Evolutionary conservation across 441 rosid species (phyloP).

Genomic region (Raphanus hybrid): DNA sequence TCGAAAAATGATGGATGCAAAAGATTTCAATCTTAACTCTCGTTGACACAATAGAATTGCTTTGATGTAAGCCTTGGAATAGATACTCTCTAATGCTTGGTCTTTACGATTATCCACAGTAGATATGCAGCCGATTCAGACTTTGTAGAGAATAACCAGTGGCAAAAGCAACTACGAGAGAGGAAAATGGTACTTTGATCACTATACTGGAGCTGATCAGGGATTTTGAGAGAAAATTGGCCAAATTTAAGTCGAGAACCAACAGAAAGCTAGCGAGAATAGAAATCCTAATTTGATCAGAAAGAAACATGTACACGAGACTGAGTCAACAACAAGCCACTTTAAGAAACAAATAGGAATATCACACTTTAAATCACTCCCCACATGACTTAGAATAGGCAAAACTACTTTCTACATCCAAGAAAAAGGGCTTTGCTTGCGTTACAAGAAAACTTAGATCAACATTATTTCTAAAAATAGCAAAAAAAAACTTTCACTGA

Average conservation of each 20-base stretch:
- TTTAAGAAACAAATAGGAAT: too few relatives aligned
- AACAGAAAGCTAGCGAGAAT: too few relatives aligned
- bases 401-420: background rate
- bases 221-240: too few relatives aligned
- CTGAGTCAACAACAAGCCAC: too few relatives aligned
- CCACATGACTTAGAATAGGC: too few relatives aligned
- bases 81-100: background rate
- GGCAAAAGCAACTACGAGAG: background rate
- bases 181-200: background rate
- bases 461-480: too few relatives aligned
- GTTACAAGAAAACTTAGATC: conserved; percentile 2
- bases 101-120: background rate
- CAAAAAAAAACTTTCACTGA: too few relatives aligned
- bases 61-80: background rate
- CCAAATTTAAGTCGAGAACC: too few relatives aligned
- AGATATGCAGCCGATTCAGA: background rate
- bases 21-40: too few relatives aligned
- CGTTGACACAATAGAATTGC: background rate
- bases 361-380: too few relatives aligned
- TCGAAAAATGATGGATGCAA: too few relatives aligned
- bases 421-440: background rate
- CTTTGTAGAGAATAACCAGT: background rate
- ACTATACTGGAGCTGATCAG: background rate
- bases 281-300: too few relatives aligned
- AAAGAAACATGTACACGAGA: background rate